Conservation (phyloP, 2,329 filamentous ascomycete species). For the Aspergillus sergii region DNA sequence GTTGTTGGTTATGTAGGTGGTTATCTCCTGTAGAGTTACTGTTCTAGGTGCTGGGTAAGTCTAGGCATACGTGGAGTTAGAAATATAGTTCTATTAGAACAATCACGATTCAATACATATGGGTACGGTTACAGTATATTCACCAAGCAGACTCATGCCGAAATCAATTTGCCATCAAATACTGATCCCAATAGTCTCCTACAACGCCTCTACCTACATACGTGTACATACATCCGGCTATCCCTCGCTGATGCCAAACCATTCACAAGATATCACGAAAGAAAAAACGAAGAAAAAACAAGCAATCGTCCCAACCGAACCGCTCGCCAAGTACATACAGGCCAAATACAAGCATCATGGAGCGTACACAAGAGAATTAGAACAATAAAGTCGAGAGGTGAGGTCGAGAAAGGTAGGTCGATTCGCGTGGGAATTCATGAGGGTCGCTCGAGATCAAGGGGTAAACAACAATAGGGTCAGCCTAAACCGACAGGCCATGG, state of each 20-base stretch:
- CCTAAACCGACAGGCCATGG: conserved; percentile 1
- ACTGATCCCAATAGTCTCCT: conserved; percentile 1
- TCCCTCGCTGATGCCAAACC: conserved; percentile 14
- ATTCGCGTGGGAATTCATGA: background rate
- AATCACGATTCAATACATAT: no score
- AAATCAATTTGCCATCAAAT: conserved; percentile 5
- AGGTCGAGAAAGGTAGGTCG: background rate
- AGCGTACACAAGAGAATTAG: background rate
- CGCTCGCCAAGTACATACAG: conserved; percentile 6
- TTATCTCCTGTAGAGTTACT: no score
- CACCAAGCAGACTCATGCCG: background rate
- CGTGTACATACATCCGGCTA: conserved; percentile 13
- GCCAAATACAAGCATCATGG: conserved; percentile 5
- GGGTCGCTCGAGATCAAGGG: background rate
- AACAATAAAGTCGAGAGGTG: background rate
- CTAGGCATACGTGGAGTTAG: no score
- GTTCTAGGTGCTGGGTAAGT: no score
- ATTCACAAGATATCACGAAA: background rate
- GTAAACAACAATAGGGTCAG: background rate
- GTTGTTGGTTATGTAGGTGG: no score
- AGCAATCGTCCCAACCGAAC: conserved; percentile 6
- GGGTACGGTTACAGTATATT: background rate
- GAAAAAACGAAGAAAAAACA: conserved; percentile 2
- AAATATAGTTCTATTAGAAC: no score
- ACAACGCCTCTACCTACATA: conserved; percentile 20